These are phyloP conservation scores for Nemania bipapillata DNA, from an alignment of 2,329 filamentous ascomycete genomes.

Conservation along the genomic window DNA sequence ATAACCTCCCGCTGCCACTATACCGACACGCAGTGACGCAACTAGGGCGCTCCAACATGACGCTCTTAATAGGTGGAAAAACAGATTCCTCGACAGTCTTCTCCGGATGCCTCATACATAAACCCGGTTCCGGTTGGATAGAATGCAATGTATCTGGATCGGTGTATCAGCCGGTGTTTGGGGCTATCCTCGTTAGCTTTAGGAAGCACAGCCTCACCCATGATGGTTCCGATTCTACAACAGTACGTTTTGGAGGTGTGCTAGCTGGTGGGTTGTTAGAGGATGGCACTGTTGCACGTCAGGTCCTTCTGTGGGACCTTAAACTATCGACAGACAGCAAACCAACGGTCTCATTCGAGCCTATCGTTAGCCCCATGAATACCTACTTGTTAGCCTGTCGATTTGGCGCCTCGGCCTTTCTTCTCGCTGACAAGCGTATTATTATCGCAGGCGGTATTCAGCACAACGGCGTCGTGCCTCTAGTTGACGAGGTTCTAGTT, in stretches of 20 bases:
- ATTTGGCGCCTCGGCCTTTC: slow-evolving; percentile 58
- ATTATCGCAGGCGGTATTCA: slow-evolving; percentile 59
- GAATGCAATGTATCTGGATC: slow-evolving; percentile 55
- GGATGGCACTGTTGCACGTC: slow-evolving; percentile 70
- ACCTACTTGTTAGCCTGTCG: slow-evolving; percentile 46
- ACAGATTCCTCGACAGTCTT: slow-evolving; percentile 60
- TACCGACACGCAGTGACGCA: slow-evolving; percentile 77
- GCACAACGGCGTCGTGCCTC: slow-evolving; percentile 55
- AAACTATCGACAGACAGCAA: slow-evolving; percentile 38
- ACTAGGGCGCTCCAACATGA: slow-evolving; percentile 60
- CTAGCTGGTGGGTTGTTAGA: slow-evolving; percentile 76
- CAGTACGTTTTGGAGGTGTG: slow-evolving; percentile 64
- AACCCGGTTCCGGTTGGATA: slow-evolving; percentile 60
- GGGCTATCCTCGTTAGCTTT: slow-evolving; percentile 55
- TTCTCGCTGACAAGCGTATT: slow-evolving; percentile 44
- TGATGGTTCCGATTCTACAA: slow-evolving; percentile 31
- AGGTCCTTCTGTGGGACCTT: slow-evolving; percentile 73
- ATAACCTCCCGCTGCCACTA: slow-evolving; percentile 74
- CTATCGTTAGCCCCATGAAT: slow-evolving; percentile 31
- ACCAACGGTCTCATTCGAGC: slow-evolving; percentile 50
- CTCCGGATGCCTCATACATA: slow-evolving; percentile 65
- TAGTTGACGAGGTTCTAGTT: slow-evolving; percentile 63
- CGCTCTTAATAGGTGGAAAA: slow-evolving; percentile 72
- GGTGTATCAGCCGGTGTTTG: slow-evolving; percentile 56
- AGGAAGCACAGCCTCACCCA: slow-evolving; percentile 42